Conservation (phyloP, 441 rosid species). For the Aleurites moluccanus region DNA sequence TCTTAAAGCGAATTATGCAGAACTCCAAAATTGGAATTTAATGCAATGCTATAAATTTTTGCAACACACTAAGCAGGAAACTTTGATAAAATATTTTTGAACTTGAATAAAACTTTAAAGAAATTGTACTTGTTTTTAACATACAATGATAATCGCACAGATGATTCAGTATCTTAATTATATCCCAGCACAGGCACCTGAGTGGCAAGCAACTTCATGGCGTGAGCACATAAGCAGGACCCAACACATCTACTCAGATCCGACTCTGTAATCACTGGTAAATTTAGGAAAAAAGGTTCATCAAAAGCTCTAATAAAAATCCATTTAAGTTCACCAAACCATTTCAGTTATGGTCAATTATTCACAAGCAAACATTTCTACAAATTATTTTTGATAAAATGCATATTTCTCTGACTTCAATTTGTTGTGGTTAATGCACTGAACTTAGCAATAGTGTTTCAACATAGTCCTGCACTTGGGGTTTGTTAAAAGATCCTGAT, state of each 20-base stretch:
- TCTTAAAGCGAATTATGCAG: neutral
- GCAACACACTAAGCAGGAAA: neutral
- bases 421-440: neutral
- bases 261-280: slow-evolving; percentile 43
- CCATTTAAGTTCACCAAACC: neutral
- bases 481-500: neutral
- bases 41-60: neutral
- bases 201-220: slow-evolving; percentile 35
- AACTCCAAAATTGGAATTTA: neutral
- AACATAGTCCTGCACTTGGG: neutral
- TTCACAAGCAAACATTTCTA: neutral
- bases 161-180: slow-evolving; percentile 16
- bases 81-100: neutral
- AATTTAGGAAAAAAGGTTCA: slow-evolving; percentile 1
- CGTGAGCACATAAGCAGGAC: slow-evolving; percentile 43
- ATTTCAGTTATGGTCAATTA: neutral
- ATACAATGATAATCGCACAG: neutral
- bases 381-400: neutral
- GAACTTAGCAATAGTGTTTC: slow-evolving; percentile 11
- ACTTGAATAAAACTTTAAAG: neutral
- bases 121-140: neutral
- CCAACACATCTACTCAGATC: slow-evolving; percentile 34
- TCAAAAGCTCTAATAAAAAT: neutral
- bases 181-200: slow-evolving; percentile 18
- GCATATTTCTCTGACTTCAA: neutral